phyloP scores from a whole-genome alignment of 805 yeast genomes.

The Allodekkera sacchari region DNA sequence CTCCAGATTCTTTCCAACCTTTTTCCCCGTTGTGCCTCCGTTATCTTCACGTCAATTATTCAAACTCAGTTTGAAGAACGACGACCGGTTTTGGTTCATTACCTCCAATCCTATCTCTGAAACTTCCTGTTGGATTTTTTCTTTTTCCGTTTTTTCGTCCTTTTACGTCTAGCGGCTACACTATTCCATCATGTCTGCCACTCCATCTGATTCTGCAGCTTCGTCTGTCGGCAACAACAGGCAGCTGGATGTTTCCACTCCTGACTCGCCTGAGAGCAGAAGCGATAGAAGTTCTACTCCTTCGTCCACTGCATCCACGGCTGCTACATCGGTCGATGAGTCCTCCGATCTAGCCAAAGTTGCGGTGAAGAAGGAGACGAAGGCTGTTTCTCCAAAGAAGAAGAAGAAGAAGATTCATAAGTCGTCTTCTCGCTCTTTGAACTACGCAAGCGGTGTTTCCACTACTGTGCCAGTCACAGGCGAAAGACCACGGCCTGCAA shows the following conservation, averaged over 20 bases:
- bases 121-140: too few species aligned
- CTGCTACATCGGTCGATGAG: slow-evolving; percentile 19
- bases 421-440: slow-evolving; percentile 30
- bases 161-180: too few species aligned
- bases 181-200: too few species aligned
- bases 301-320: slow-evolving; percentile 30
- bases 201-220: too few species aligned
- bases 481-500: slow-evolving; percentile 62
- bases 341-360: slow-evolving; percentile 5
- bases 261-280: slow-evolving; percentile 23
- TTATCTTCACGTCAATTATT: too few species aligned
- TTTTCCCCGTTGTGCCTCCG: too few species aligned
- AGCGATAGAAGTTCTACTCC: slow-evolving; percentile 32
- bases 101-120: too few species aligned
- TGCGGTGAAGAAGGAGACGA: slow-evolving; percentile 8
- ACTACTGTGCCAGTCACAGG: slow-evolving; percentile 79
- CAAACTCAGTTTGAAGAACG: too few species aligned
- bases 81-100: too few species aligned
- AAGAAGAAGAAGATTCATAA: slow-evolving; percentile 22
- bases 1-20: too few species aligned
- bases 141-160: too few species aligned
- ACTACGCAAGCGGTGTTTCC: slow-evolving; percentile 64
- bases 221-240: too few species aligned
- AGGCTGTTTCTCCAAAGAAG: slow-evolving; percentile 17
- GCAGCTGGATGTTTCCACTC: slow-evolving; percentile 12